A percentile compares a stretch with the other conserved stretches of the same genome.
These are phyloP conservation scores for Pisolithus microcarpus DNA, from an alignment of 768 basidiomycete genomes.

Conservation along the genomic window DNA sequence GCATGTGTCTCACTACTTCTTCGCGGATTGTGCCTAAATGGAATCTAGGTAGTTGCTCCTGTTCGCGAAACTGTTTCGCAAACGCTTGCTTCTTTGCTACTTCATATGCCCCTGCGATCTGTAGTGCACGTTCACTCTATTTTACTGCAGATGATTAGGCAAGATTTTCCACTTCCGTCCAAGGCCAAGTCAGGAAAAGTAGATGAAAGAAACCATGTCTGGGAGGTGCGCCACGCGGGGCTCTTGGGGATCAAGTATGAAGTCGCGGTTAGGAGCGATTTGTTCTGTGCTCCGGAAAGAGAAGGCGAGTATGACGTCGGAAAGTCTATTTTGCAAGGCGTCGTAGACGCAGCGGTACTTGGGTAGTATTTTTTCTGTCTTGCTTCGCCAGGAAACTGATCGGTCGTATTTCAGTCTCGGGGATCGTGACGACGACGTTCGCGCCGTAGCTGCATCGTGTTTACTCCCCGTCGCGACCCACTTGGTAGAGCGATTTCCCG, in stretches of 20 bases:
- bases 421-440: constrained; percentile 93
- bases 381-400: constrained; percentile 3
- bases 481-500: constrained; percentile 68
- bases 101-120: constrained; percentile 81
- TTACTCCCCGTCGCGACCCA: constrained; percentile 79
- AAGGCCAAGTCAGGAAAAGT: constrained; percentile 26
- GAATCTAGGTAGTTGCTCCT: constrained; percentile 76
- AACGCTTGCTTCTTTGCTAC: constrained; percentile 80
- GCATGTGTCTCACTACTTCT: constrained; percentile 21
- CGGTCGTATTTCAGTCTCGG: constrained; percentile 50
- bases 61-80: constrained; percentile 96
- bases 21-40: background rate
- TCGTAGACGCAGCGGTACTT: constrained; percentile 85
- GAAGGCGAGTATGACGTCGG: constrained; percentile 36
- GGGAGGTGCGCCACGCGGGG: constrained; percentile 98
- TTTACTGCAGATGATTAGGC: constrained; percentile 89
- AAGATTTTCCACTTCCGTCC: constrained; percentile 56
- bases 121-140: constrained; percentile 76
- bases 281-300: constrained; percentile 45
- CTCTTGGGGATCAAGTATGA: constrained; percentile 96
- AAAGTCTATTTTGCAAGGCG: constrained; percentile 59
- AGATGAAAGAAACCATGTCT: constrained; percentile 56
- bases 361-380: constrained; percentile 46
- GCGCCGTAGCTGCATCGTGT: constrained; percentile 90
- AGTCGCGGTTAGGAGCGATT: constrained; percentile 85